Evolutionary conservation across 148 eudicot genomes (phyloP).

Genomic region (Talinum fruticosum): DNA sequence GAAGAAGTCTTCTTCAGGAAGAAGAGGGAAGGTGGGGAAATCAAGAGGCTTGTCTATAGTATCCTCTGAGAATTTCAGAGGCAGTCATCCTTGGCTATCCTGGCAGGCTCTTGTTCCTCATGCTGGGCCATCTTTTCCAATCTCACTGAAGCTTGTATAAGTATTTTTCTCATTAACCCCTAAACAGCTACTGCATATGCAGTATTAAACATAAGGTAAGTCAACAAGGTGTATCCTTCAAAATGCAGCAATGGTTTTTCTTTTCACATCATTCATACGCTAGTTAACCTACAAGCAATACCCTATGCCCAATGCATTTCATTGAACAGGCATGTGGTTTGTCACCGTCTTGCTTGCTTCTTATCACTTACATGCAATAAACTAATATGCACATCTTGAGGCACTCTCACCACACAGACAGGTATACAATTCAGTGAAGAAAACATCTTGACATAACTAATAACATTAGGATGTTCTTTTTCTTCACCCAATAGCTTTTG

Average conservation of each 20-base stretch:
- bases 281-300: neutral
- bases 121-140: constrained; percentile 21
- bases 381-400: neutral
- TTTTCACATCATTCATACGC: neutral
- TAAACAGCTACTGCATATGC: neutral
- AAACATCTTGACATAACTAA: neutral
- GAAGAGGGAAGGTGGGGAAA: neutral
- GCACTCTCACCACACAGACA: neutral
- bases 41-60: neutral
- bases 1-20: too few relatives aligned
- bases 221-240: neutral
- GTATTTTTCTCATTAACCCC: neutral
- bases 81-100: constrained; percentile 18
- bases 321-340: too few relatives aligned
- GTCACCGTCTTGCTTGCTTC: neutral
- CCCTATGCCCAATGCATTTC: neutral
- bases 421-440: neutral
- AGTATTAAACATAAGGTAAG: neutral
- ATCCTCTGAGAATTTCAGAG: neutral
- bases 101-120: constrained; percentile 18
- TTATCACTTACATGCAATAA: too few relatives aligned
- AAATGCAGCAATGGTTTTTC: neutral
- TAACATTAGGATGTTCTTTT: neutral
- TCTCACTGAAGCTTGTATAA: neutral
- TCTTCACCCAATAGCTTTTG: neutral